Percentiles rank a stretch among this genome's conserved stretches.
phyloP scores from a whole-genome alignment of 352 stramenopile species.

The Globisporangium cederbergense region DNA sequence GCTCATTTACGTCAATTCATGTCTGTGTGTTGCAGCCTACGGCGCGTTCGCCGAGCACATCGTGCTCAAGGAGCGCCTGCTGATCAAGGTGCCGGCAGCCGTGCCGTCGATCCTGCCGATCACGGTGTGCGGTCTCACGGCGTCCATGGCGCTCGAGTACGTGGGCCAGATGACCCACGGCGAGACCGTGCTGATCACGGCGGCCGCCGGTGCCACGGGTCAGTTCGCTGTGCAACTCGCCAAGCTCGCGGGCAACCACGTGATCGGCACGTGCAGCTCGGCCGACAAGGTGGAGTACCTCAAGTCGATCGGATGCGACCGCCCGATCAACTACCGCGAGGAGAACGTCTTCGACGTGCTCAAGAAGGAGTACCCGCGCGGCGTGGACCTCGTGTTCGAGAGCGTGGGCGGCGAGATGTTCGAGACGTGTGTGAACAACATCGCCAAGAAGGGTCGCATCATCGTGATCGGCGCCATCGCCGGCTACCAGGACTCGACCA shows the following conservation, averaged over 20 bases:
- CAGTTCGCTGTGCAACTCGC: slow-evolving; percentile 73
- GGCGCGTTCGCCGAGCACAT: slow-evolving; percentile 40
- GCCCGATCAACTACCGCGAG: slow-evolving; percentile 77
- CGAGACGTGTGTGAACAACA: slow-evolving; percentile 29
- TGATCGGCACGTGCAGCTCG: slow-evolving; percentile 67
- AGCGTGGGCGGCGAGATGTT: slow-evolving; percentile 44
- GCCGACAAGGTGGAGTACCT: slow-evolving; percentile 79
- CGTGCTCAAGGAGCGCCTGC: slow-evolving; percentile 25
- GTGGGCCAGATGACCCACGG: slow-evolving; percentile 39
- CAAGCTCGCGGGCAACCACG: slow-evolving; percentile 61
- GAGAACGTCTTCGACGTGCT: slow-evolving; percentile 41
- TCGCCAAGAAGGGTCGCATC: slow-evolving; percentile 30
- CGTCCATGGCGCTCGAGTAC: slow-evolving; percentile 39
- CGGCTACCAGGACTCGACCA: slow-evolving; percentile 44
- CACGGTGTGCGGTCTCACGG: slow-evolving; percentile 36
- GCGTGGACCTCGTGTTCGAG: slow-evolving; percentile 47
- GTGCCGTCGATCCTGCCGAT: slow-evolving; percentile 33
- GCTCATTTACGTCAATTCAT: not conserved
- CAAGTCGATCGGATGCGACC: slow-evolving; percentile 43
- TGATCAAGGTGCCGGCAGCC: slow-evolving; percentile 23
- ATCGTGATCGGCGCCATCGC: slow-evolving; percentile 44
- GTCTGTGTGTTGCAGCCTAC: slow-evolving; percentile 22
- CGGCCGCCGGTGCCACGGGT: slow-evolving; percentile 53
- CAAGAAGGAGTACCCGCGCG: slow-evolving; percentile 45
- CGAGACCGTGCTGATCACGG: slow-evolving; percentile 45